Evolutionary conservation across 176 grass and related monocot species (phyloP).

Genomic region (Typha latifolia): DNA sequence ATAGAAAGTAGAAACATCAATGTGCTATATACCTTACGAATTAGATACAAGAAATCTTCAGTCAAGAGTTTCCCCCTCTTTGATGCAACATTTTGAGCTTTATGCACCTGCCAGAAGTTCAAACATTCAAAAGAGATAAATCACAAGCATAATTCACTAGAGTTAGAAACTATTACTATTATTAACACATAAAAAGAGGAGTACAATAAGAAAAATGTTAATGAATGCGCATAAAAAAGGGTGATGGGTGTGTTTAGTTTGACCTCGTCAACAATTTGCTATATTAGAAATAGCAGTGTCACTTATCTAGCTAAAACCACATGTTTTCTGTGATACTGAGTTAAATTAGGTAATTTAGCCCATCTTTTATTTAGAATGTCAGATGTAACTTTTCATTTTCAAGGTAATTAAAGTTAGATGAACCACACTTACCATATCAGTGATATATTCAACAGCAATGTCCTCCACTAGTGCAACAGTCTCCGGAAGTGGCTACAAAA

Average conservation of each 20-base stretch:
- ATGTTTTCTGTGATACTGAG: too few species aligned
- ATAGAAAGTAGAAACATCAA: too few species aligned
- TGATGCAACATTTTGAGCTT: conserved; percentile 79
- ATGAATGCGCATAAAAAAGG: too few species aligned
- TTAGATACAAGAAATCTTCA: conserved; percentile 94
- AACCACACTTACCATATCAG: conserved; percentile 59
- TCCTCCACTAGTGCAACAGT: conserved; percentile 92
- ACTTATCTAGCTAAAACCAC: too few species aligned
- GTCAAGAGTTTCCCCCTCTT: conserved; percentile 93
- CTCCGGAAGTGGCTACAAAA: conserved; percentile 90
- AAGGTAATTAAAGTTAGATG: not conserved
- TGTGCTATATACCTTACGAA: conserved; percentile 54
- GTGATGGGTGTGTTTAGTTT: too few species aligned
- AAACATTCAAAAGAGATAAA: not conserved
- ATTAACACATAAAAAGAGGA: not conserved
- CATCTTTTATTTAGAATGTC: not conserved
- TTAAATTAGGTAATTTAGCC: too few species aligned
- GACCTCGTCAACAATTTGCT: too few species aligned
- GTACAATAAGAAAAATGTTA: not conserved
- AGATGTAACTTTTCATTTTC: not conserved
- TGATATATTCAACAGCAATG: conserved; percentile 90
- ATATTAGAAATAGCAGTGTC: too few species aligned
- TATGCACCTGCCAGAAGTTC: conserved; percentile 59
- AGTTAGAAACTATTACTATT: not conserved
- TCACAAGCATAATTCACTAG: not conserved